Evolutionary conservation across 2,329 filamentous ascomycete species (phyloP).

Genomic region (Colletotrichum musae): DNA sequence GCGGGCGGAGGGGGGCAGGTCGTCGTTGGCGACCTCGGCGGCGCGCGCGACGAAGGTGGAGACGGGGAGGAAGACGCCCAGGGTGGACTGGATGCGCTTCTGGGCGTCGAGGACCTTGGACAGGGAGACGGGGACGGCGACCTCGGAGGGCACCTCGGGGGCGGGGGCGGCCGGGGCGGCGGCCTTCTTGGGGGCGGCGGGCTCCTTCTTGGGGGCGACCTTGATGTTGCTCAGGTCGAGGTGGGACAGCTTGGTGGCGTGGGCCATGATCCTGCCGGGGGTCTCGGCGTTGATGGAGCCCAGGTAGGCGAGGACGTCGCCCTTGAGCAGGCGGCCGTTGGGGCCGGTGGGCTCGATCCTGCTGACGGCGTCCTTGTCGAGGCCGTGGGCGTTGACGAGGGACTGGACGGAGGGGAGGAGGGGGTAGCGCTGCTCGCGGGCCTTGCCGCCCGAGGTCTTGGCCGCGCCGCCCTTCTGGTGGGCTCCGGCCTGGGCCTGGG

Average conservation of each 20-base stretch:
- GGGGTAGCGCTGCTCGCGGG: slow-evolving; percentile 77
- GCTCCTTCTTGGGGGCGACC: slow-evolving; percentile 70
- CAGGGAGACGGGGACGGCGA: slow-evolving; percentile 85
- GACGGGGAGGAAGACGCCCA: slow-evolving; percentile 86
- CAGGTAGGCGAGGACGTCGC: slow-evolving; percentile 92
- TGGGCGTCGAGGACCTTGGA: slow-evolving; percentile 85
- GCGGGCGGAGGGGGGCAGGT: slow-evolving; percentile 78
- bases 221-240: slow-evolving; percentile 98
- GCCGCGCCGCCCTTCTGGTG: slow-evolving; percentile 49
- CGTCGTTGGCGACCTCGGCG: slow-evolving; percentile 88
- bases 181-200: slow-evolving; percentile 46
- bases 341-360: slow-evolving; percentile 92
- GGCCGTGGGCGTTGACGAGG: slow-evolving; percentile 83
- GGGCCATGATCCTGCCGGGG: slow-evolving; percentile 78
- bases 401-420: slow-evolving; percentile 87
- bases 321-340: slow-evolving; percentile 90
- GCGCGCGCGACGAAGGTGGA: slow-evolving; percentile 91
- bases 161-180: slow-evolving; percentile 51
- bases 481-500: slow-evolving; percentile 44
- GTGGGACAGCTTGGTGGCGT: slow-evolving; percentile 82
- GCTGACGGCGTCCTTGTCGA: slow-evolving; percentile 81
- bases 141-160: slow-evolving; percentile 62
- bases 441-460: slow-evolving; percentile 60
- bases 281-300: slow-evolving; percentile 82
- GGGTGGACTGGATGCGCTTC: slow-evolving; percentile 80